Evolutionary conservation across 176 grass and related monocot genomes (phyloP), one percentile per base, ranked within the genome.

Genomic region (Hyparrhenia diplandra): DNA sequence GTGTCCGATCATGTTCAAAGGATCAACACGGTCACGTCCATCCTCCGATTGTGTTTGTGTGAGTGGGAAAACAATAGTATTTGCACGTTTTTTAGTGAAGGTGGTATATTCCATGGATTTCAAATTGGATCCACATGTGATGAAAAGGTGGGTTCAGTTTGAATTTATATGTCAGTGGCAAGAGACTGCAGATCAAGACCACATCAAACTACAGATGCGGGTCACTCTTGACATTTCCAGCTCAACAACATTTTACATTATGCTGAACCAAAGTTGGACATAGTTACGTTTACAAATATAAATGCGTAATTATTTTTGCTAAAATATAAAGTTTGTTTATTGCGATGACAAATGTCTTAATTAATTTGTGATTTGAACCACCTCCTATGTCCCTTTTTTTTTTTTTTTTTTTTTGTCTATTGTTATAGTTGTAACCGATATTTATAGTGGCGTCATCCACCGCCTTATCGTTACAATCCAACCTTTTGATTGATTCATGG

Each of bases 1-100:
- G 51, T 35, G 31, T 64, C 25, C 39, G 42, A 43, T 80, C 42
- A 71, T 45, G 64, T 55, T 80, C 77, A 68, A 80, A n/a, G 64
- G n/a, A n/a, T n/a, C n/a, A 80, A 80, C 47, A 46, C 64, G 4
- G 63, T 79, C 62, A 67, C 21, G 16, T 52, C 12, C 63, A 0
- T 29, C 17, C 10, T n/a, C n/a, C n/a, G n/a, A n/a, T n/a, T n/a
- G n/a, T n/a, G 20, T 8, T 52, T 67, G 49, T 51, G 76, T 52
- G 32, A 10, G 40, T 45, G 40, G 7, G 2, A 62, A 13, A 66
- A 61, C n/a, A 78, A 49, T 34, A 45, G 6, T 27, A 35, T 10
- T 41, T 40, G 54, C 34, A 76, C 32, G 52, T 39, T 27, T 21
- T 76, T 40, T 13, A 11, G n/a, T 40, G 73, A 18, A 39, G 6